Conservation (phyloP, 2,329 filamentous ascomycete species). For the Arachnomyces sp. region DNA sequence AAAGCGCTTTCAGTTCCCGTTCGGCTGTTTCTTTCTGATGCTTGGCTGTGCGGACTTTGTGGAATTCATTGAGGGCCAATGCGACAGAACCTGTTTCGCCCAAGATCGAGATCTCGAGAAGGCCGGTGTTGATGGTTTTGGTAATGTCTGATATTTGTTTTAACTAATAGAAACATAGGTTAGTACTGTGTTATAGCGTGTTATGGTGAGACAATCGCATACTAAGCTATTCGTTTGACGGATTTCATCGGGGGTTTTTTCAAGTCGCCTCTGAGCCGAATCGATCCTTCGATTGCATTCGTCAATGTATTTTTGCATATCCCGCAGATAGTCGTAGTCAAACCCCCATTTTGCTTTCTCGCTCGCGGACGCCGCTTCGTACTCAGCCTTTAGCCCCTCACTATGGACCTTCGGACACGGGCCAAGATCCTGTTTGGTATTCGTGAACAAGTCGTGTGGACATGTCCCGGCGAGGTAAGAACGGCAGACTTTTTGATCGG, state of each 20-base stretch:
- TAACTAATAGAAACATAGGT: slow-evolving; percentile 41
- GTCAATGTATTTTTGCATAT: slow-evolving; percentile 94
- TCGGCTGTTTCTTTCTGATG: slow-evolving; percentile 76
- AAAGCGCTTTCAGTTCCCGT: slow-evolving; percentile 79
- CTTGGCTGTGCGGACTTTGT: slow-evolving; percentile 72
- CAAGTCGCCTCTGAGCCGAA: slow-evolving; percentile 74
- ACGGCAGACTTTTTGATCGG: slow-evolving; percentile 86
- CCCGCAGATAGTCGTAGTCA: slow-evolving; percentile 92
- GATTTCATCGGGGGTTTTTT: slow-evolving; percentile 98
- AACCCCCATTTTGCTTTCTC: slow-evolving; percentile 78
- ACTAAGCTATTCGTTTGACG: slow-evolving; percentile 83
- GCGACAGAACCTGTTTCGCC: slow-evolving; percentile 75
- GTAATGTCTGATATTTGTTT: slow-evolving; percentile 78
- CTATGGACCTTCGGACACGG: slow-evolving; percentile 81
- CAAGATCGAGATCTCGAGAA: slow-evolving; percentile 78
- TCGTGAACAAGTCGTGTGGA: slow-evolving; percentile 98
- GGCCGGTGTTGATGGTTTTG: slow-evolving; percentile 69
- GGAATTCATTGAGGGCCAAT: slow-evolving; percentile 77
- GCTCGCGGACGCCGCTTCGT: slow-evolving; percentile 62
- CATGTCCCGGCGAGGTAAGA: slow-evolving; percentile 91
- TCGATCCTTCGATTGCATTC: slow-evolving; percentile 95
- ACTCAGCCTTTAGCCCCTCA: slow-evolving; percentile 82
- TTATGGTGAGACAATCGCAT: slow-evolving; percentile 15
- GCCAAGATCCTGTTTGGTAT: slow-evolving; percentile 96
- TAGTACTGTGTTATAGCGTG: background rate